Conservation (phyloP, 2,329 filamentous ascomycete species). For the Gaeumannomyces tritici region DNA sequence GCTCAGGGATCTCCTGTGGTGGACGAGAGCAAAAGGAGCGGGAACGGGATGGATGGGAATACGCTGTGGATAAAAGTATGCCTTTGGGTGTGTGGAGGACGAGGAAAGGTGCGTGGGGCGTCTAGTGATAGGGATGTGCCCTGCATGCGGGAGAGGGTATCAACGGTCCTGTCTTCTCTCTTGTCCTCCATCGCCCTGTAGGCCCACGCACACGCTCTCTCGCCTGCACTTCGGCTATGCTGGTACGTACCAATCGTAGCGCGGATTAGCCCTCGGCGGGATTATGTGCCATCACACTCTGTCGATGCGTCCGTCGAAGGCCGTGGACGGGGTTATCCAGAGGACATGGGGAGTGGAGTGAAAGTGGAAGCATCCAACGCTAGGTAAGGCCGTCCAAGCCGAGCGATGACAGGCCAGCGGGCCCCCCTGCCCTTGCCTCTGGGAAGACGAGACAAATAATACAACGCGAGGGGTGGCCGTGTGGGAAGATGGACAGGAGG, state of each 20-base stretch:
- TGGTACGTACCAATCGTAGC: not conserved
- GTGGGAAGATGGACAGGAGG: not conserved
- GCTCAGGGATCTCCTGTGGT: not conserved
- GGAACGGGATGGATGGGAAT: not conserved
- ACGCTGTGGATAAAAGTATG: not conserved
- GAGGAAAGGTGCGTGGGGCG: not conserved
- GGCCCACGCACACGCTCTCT: not conserved
- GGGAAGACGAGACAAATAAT: not conserved
- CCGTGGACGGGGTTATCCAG: not conserved
- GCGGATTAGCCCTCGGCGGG: not conserved
- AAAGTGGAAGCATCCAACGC: not conserved
- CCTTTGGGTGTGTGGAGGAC: not conserved
- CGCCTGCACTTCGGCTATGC: not conserved
- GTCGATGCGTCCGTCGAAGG: not conserved
- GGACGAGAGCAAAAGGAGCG: not conserved
- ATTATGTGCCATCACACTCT: not conserved
- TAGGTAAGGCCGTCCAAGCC: not conserved
- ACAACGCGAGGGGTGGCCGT: not conserved
- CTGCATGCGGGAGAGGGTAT: not conserved
- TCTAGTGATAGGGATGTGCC: not conserved
- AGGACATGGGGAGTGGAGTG: not conserved
- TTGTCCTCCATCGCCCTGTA: conserved; percentile 6
- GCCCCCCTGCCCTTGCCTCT: not conserved
- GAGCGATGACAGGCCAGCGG: not conserved
- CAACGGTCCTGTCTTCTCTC: conserved; percentile 5